Conservation (phyloP, 2,329 filamentous ascomycete species). For the Trichoderma cornu-damae region DNA sequence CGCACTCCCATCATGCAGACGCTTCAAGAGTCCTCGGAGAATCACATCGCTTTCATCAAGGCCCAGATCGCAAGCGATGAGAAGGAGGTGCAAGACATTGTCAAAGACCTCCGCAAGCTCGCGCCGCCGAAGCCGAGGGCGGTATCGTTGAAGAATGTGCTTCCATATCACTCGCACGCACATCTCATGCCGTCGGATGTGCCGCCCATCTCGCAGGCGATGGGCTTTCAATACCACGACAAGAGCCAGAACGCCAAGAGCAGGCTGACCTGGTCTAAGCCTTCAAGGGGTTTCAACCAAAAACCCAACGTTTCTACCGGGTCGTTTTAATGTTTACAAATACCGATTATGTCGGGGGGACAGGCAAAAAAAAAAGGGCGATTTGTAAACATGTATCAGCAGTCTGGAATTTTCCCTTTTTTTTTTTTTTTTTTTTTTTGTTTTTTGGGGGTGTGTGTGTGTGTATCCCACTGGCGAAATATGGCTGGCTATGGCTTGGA, state of each 20-base stretch:
- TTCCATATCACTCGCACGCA: slow-evolving; percentile 36
- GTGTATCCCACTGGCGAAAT: not conserved
- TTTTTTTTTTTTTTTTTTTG: too few relatives aligned
- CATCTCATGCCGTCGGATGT: slow-evolving; percentile 34
- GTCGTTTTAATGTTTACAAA: not conserved
- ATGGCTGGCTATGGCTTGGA: not conserved
- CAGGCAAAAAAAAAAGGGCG: too few relatives aligned
- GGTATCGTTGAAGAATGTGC: slow-evolving; percentile 29
- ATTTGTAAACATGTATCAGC: not conserved
- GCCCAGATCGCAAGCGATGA: slow-evolving; percentile 79
- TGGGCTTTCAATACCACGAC: slow-evolving; percentile 24
- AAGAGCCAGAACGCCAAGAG: slow-evolving; percentile 24
- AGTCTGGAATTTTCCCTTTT: not conserved
- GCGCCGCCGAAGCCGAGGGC: slow-evolving; percentile 26
- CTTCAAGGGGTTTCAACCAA: not conserved
- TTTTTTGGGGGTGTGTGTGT: too few relatives aligned
- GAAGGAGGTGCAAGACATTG: slow-evolving; percentile 65
- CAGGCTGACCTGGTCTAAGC: slow-evolving; percentile 27
- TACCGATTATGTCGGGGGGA: not conserved
- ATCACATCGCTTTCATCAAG: slow-evolving; percentile 61
- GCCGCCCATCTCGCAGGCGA: slow-evolving; percentile 35
- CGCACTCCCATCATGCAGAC: slow-evolving; percentile 75
- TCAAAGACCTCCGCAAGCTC: slow-evolving; percentile 53
- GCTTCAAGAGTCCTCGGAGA: slow-evolving; percentile 47
- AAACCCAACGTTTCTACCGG: not conserved